Evolutionary conservation across 2,329 filamentous ascomycete species (phyloP).

Genomic region (Sclerotinia spermophila): DNA sequence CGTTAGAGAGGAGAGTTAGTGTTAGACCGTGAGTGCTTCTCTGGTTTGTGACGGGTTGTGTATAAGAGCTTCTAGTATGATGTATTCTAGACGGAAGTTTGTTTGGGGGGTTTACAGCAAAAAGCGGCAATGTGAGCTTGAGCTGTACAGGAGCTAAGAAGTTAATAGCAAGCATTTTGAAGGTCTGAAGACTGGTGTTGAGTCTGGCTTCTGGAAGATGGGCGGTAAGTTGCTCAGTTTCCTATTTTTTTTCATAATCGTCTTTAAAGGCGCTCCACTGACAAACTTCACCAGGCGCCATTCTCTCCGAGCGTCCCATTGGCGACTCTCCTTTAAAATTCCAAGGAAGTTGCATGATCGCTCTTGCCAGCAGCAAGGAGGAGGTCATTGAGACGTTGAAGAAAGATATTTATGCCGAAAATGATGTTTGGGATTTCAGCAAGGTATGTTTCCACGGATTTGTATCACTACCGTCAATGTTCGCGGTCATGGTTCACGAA

Average conservation of each 20-base stretch:
- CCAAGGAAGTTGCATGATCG: conserved; percentile 58
- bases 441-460: conserved; percentile 56
- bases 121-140: background rate
- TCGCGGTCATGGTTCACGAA: background rate
- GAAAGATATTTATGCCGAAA: conserved; percentile 67
- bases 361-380: conserved; percentile 60
- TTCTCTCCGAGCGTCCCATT: conserved; percentile 62
- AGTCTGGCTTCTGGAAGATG: conserved; percentile 57
- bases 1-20: conserved; percentile 57
- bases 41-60: background rate
- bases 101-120: background rate
- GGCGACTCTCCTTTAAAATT: conserved; percentile 61
- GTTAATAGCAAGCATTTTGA: conserved; percentile 36
- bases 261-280: background rate
- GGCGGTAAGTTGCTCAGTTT: conserved; percentile 42
- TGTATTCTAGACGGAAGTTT: background rate
- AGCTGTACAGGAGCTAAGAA: background rate
- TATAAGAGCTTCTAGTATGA: background rate
- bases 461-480: background rate
- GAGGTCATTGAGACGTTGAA: conserved; percentile 64
- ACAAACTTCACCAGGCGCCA: conserved; percentile 50
- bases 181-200: conserved; percentile 47
- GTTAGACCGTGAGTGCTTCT: conserved; percentile 51
- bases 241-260: background rate
- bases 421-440: conserved; percentile 76